These are phyloP conservation scores for Balansia obtecta DNA, from an alignment of 2,329 filamentous ascomycete genomes.

Conservation along the genomic window DNA sequence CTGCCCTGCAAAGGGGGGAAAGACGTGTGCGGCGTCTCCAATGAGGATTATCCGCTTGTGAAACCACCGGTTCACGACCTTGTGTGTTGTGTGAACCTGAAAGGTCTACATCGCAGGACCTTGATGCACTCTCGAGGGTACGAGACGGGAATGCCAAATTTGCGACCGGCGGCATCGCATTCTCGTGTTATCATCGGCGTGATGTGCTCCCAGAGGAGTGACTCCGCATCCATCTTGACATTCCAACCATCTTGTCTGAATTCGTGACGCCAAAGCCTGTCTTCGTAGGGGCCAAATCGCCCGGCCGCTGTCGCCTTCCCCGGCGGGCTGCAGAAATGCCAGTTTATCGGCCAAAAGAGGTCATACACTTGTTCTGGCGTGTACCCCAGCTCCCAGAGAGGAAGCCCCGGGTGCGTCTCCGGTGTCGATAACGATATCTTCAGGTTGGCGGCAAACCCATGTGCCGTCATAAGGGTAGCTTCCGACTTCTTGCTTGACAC, in stretches of 20 bases:
- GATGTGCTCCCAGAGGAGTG: constrained; percentile 19
- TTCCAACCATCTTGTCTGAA: constrained; percentile 15
- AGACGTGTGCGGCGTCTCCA: constrained; percentile 38
- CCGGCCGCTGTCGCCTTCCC: constrained; percentile 29
- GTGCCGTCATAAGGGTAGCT: constrained; percentile 23
- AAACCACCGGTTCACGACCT: constrained; percentile 34
- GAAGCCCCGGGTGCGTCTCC: constrained; percentile 33
- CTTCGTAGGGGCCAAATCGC: constrained; percentile 27
- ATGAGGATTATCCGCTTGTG: constrained; percentile 27
- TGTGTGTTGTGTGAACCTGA: constrained; percentile 28
- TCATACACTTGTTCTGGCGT: constrained; percentile 34
- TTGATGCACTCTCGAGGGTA: constrained; percentile 33
- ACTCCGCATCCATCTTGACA: constrained; percentile 16
- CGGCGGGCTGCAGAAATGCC: constrained; percentile 31
- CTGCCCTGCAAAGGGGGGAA: constrained; percentile 31
- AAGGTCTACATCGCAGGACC: constrained; percentile 29
- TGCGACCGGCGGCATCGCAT: constrained; percentile 3
- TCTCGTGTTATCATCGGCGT: constrained; percentile 9
- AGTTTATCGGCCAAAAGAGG: constrained; percentile 30
- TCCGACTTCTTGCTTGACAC: constrained; percentile 24
- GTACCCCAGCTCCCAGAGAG: constrained; percentile 33
- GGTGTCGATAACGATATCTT: constrained; percentile 29
- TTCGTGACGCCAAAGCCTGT: constrained; percentile 30
- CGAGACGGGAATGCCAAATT: constrained; percentile 10
- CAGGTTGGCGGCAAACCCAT: constrained; percentile 36